Percentiles rank a stretch among this genome's conserved stretches.
Conservation (phyloP, 2,329 filamentous ascomycete species). For the Clonostachys sp. region DNA sequence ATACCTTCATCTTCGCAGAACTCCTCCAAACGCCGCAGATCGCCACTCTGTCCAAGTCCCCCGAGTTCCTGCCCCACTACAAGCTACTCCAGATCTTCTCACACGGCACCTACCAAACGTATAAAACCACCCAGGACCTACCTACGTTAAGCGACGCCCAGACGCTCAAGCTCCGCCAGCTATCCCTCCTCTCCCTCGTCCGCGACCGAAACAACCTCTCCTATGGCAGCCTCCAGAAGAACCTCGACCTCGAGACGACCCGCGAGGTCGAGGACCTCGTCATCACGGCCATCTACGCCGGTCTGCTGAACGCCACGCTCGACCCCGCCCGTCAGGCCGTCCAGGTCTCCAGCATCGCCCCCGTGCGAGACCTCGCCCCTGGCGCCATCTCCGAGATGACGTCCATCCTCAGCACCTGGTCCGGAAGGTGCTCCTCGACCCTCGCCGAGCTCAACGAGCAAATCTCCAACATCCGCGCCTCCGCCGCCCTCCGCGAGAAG, state of each 20-base stretch:
- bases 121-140: constrained; percentile 30
- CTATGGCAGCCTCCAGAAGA: constrained; percentile 64
- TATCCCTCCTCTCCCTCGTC: constrained; percentile 81
- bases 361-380: constrained; percentile 80
- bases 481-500: constrained; percentile 48
- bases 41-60: constrained; percentile 58
- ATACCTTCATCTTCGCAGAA: constrained; percentile 91
- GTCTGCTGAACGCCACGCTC: constrained; percentile 76
- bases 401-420: constrained; percentile 67
- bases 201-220: constrained; percentile 63
- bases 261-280: constrained; percentile 81
- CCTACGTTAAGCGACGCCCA: constrained; percentile 71
- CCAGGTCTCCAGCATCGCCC: constrained; percentile 73
- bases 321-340: constrained; percentile 74
- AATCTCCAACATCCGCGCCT: constrained; percentile 59
- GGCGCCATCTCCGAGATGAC: constrained; percentile 67
- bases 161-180: constrained; percentile 79
- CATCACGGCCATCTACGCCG: constrained; percentile 82
- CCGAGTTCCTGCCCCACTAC: constrained; percentile 61
- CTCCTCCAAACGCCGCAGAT: constrained; percentile 80
- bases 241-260: constrained; percentile 61
- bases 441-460: constrained; percentile 72
- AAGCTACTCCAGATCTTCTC: constrained; percentile 83
- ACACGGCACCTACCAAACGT: constrained; percentile 82
- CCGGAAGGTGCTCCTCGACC: constrained; percentile 69